Evolutionary conservation across 2,329 filamentous ascomycete species (phyloP).

Genomic region (Aspergillus intermedius): DNA sequence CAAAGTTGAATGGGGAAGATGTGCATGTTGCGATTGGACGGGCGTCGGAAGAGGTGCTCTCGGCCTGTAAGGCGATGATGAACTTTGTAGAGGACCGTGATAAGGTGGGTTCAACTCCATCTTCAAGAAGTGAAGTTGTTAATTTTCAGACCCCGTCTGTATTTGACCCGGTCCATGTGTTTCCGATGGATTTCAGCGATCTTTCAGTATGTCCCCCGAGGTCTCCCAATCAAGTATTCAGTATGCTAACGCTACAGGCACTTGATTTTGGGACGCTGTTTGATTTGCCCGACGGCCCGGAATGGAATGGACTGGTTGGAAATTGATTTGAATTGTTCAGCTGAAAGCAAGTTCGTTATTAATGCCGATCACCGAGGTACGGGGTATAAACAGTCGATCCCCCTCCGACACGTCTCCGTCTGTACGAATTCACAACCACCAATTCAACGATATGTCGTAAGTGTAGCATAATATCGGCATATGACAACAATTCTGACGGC

Average conservation of each 20-base stretch:
- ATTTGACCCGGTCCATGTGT: constrained; percentile 5
- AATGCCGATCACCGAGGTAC: neutral
- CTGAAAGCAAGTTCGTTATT: neutral
- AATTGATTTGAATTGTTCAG: neutral
- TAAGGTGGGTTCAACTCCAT: neutral
- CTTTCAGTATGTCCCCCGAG: neutral
- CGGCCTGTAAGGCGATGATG: constrained; percentile 18
- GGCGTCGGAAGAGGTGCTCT: constrained; percentile 15
- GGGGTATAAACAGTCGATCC: neutral
- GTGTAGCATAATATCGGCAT: neutral
- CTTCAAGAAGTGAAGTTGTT: too few relatives aligned
- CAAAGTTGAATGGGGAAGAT: constrained; percentile 25
- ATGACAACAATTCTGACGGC: neutral
- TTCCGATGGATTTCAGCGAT: constrained; percentile 12
- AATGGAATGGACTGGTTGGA: neutral
- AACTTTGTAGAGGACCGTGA: constrained; percentile 1
- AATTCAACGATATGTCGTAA: constrained; percentile 4
- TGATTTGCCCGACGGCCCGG: constrained; percentile 17
- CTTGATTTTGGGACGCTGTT: constrained; percentile 27
- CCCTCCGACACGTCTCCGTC: neutral
- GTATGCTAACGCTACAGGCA: constrained; percentile 16
- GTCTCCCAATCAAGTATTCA: neutral
- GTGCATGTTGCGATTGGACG: constrained; percentile 18
- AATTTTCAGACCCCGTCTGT: neutral
- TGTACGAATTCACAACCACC: neutral